Base-by-base conservation (phyloP, 805 yeast species). In the Suhomyces sp. region DNA sequence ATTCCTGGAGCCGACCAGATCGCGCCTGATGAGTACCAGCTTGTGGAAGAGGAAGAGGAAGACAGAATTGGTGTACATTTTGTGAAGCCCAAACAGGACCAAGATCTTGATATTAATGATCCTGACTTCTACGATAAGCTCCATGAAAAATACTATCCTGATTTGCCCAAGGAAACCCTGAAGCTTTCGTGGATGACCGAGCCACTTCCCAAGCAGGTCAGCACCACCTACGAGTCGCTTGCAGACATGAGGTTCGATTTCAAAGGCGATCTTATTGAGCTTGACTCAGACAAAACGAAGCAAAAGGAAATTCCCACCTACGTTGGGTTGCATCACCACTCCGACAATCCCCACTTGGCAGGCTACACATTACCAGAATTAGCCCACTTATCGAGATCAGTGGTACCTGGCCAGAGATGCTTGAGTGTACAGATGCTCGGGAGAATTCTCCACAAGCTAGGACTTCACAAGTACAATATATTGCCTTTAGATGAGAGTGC, bases 151-250 rank as follows among this genome's bases (percentile, higher is more conserved):
- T 93, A 83, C 69, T 94, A 85, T 69, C 97, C 99, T 1, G 93
- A 91, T 57, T 73, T 94, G 47, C 97, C 97, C 1, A 83, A 76
- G 46, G 96, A 94, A 57, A 80, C 89, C 0, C 84, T 82, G 40
- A 87, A 89, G 60, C 67, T 94, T 51, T 87, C 91, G 53, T 94
- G 99, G 99, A 92, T 92, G 97, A 80, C 85, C 52, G 84, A 88
- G 2, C 80, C 85, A 0, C 74, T 80, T 22, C 76, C 80, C 1
- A 55, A 67, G 10, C 67, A 71, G 21, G 69, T 71, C 0, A 62
- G 67, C 58, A 76, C 71, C 58, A 72, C 78, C 21, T 72, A 81
- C 65, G 78, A 79, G 58, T 68, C 85, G 47, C 80, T 87, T 4
- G 67, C 86, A 4, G 90, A 87, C 48, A 73, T 93, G 64, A 73